phyloP scores from a whole-genome alignment of 2,329 filamentous ascomycete species.

The Sporothrix sp. region DNA sequence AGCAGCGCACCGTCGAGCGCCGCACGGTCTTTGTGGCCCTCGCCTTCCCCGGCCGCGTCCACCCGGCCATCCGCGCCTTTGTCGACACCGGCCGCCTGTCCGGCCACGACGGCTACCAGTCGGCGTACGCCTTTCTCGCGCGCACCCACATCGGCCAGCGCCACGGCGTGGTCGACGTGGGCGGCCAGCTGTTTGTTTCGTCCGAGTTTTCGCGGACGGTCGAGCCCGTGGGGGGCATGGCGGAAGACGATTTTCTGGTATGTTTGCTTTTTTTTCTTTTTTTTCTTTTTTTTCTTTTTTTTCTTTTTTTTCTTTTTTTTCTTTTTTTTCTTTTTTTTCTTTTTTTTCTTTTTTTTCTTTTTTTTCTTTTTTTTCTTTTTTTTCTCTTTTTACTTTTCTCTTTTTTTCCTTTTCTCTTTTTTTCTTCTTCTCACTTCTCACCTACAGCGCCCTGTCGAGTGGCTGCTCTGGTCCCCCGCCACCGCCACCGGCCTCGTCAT shows the following conservation, averaged over 20 bases:
- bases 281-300: neutral
- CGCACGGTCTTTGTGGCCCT: neutral
- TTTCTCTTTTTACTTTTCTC: neutral
- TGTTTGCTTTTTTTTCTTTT: conserved; percentile 20
- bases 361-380: neutral
- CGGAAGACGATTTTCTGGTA: conserved; percentile 28
- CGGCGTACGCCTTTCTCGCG: conserved; percentile 6
- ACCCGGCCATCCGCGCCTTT: conserved; percentile 4
- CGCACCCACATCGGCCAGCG: conserved; percentile 2
- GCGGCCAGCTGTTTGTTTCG: conserved; percentile 28
- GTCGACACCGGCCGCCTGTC: conserved; percentile 8
- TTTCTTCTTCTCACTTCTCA: neutral
- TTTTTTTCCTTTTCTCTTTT: neutral
- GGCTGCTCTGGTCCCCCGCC: conserved; percentile 47
- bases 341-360: neutral
- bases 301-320: neutral
- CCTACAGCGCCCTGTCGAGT: conserved; percentile 40
- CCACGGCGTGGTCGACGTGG: conserved; percentile 6
- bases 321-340: neutral
- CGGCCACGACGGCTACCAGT: neutral
- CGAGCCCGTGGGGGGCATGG: conserved; percentile 19
- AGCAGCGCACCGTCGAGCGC: conserved; percentile 29
- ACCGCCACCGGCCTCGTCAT: conserved; percentile 44
- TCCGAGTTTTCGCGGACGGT: conserved; percentile 41
- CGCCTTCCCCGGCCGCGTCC: conserved; percentile 7